These are phyloP conservation scores for Gracilaria domingensis DNA, from an alignment of 23 red algal genomes.

Conservation along the genomic window DNA sequence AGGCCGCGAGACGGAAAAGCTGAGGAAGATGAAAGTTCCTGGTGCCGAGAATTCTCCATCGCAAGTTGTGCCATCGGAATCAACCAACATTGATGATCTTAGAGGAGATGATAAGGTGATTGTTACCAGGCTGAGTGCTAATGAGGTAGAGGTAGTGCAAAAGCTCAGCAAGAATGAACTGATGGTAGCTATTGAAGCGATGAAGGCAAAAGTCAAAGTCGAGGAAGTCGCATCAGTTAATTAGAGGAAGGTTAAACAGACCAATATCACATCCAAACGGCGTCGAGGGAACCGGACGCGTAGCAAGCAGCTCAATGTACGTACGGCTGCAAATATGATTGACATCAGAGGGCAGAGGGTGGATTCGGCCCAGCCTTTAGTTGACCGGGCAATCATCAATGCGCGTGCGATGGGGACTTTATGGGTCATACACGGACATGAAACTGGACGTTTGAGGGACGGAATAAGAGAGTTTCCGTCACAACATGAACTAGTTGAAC, in stretches of 20 bases:
- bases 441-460: slow-evolving; percentile 74
- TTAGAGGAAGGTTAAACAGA: background rate
- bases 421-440: slow-evolving; percentile 94
- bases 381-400: slow-evolving; percentile 76
- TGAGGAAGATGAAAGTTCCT: slow-evolving; percentile 34
- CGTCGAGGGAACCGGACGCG: background rate
- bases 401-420: slow-evolving; percentile 67
- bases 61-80: background rate
- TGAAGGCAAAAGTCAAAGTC: too few species aligned
- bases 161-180: slow-evolving; percentile 66
- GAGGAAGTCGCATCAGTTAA: too few species aligned
- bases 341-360: slow-evolving; percentile 89
- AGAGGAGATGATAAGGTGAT: slow-evolving; percentile 70
- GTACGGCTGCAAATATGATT: slow-evolving; percentile 67
- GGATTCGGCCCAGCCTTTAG: slow-evolving; percentile 62
- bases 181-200: too few species aligned
- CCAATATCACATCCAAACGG: background rate
- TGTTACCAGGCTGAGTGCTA: slow-evolving; percentile 20
- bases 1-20: slow-evolving; percentile 48
- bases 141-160: slow-evolving; percentile 67
- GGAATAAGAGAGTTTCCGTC: slow-evolving; percentile 67
- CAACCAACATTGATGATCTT: slow-evolving; percentile 30
- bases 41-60: background rate
- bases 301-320: too few species aligned
- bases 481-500: slow-evolving; percentile 68